phyloP scores from a whole-genome alignment of 192 early-diverging fungal genomes.

The Paraglomus occultum region DNA sequence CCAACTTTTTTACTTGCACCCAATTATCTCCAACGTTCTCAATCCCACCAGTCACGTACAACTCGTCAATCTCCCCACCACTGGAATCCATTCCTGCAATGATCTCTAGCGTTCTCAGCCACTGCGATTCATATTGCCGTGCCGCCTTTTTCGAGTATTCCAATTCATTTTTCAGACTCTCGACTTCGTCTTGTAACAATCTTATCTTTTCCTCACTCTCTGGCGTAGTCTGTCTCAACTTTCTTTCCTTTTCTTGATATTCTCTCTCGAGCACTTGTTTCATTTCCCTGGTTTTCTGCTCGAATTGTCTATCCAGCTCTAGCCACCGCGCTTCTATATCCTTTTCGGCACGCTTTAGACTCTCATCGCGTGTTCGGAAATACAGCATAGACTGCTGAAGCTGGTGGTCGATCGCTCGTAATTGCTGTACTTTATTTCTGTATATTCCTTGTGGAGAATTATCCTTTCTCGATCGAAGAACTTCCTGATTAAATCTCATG shows the following conservation, averaged over 20 bases:
- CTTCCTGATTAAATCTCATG: slow-evolving; percentile 24
- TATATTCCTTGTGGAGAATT: background rate
- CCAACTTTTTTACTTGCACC: slow-evolving; percentile 24
- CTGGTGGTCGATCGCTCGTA: slow-evolving; percentile 22
- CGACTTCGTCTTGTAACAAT: background rate
- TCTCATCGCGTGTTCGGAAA: slow-evolving; percentile 31
- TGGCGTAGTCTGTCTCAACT: background rate
- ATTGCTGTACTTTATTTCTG: slow-evolving; percentile 27
- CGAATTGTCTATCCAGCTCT: slow-evolving; percentile 28
- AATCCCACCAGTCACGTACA: slow-evolving; percentile 11
- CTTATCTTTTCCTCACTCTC: background rate
- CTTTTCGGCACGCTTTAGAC: slow-evolving; percentile 23
- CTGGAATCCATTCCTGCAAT: background rate
- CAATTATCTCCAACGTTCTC: slow-evolving; percentile 12
- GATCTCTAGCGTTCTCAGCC: slow-evolving; percentile 19
- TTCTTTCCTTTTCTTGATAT: background rate
- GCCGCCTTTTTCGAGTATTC: background rate
- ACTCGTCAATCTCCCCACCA: slow-evolving; percentile 5
- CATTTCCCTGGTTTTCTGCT: slow-evolving; percentile 9
- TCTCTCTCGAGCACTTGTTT: background rate
- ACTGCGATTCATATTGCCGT: slow-evolving; percentile 22
- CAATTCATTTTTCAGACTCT: slow-evolving; percentile 14
- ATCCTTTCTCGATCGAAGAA: slow-evolving; percentile 10
- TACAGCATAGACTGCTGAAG: slow-evolving; percentile 23
- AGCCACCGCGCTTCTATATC: slow-evolving; percentile 26